Percentiles rank a stretch among this genome's conserved stretches.
Conservation (phyloP, 2,329 filamentous ascomycete genomes). For the Decorospora gaudefroyi region DNA sequence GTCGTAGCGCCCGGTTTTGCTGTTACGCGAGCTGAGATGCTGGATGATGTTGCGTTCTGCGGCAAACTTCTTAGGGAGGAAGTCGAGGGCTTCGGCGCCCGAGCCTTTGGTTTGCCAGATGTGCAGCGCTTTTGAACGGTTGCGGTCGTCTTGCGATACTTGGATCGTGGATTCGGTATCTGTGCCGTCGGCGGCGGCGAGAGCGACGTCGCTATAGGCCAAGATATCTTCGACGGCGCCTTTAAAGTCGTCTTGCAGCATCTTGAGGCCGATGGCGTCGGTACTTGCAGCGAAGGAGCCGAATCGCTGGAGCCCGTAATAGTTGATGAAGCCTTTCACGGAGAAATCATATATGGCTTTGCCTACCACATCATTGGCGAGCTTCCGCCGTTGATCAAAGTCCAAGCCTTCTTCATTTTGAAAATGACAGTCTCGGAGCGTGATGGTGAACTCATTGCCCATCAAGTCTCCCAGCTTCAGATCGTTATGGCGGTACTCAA, state of each 20-base stretch:
- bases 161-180: slow-evolving; percentile 49
- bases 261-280: slow-evolving; percentile 79
- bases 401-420: slow-evolving; percentile 49
- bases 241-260: slow-evolving; percentile 80
- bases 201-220: slow-evolving; percentile 67
- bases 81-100: slow-evolving; percentile 63
- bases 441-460: slow-evolving; percentile 93
- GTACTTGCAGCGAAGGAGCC: slow-evolving; percentile 86
- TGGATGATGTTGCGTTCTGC: slow-evolving; percentile 80
- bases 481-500: slow-evolving; percentile 71
- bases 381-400: slow-evolving; percentile 48
- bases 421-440: slow-evolving; percentile 81
- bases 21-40: slow-evolving; percentile 63
- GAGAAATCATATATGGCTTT: slow-evolving; percentile 68
- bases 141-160: slow-evolving; percentile 74
- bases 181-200: slow-evolving; percentile 57
- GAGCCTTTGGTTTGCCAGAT: slow-evolving; percentile 69
- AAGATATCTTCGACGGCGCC: slow-evolving; percentile 79
- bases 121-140: slow-evolving; percentile 77
- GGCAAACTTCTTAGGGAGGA: slow-evolving; percentile 78
- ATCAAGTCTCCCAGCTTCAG: slow-evolving; percentile 81
- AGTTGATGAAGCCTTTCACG: slow-evolving; percentile 88
- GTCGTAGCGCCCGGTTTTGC: slow-evolving; percentile 52
- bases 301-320: slow-evolving; percentile 96
- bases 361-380: slow-evolving; percentile 58